phyloP scores from a whole-genome alignment of 805 yeast genomes.

The Saccharomycodes ludwigii region DNA sequence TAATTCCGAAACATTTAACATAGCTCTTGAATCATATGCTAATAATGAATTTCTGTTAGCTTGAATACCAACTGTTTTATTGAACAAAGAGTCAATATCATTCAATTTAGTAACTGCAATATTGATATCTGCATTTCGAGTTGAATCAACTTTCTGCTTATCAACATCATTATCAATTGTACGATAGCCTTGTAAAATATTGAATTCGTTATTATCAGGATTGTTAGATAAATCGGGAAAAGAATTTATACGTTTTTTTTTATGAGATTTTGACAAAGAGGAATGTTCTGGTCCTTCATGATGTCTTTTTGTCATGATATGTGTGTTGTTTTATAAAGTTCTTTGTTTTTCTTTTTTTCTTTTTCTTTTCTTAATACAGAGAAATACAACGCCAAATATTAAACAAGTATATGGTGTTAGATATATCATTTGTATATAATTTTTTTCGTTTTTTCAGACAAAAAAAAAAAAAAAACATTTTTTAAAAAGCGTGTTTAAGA shows the following conservation, averaged over 20 bases:
- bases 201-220: constrained; percentile 13
- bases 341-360: too few species aligned
- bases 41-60: constrained; percentile 27
- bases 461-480: too few species aligned
- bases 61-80: constrained; percentile 26
- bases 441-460: too few species aligned
- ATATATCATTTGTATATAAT: too few species aligned
- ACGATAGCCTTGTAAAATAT: constrained; percentile 23
- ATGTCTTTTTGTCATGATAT: background rate
- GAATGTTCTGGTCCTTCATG: constrained; percentile 1
- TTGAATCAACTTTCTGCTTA: constrained; percentile 35
- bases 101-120: constrained; percentile 33
- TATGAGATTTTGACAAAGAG: too few species aligned
- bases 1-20: constrained; percentile 45
- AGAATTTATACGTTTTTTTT: too few species aligned
- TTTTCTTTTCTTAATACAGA: too few species aligned
- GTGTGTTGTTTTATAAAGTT: too few species aligned
- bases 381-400: too few species aligned
- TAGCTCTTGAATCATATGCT: constrained; percentile 56
- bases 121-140: constrained; percentile 45
- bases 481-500: too few species aligned
- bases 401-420: too few species aligned
- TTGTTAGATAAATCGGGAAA: too few species aligned
- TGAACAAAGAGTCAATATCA: constrained; percentile 35
- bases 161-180: constrained; percentile 17